These are phyloP conservation scores for Elaeis oleifera DNA, from an alignment of 202 grass and related monocot species.

Conservation along the genomic window DNA sequence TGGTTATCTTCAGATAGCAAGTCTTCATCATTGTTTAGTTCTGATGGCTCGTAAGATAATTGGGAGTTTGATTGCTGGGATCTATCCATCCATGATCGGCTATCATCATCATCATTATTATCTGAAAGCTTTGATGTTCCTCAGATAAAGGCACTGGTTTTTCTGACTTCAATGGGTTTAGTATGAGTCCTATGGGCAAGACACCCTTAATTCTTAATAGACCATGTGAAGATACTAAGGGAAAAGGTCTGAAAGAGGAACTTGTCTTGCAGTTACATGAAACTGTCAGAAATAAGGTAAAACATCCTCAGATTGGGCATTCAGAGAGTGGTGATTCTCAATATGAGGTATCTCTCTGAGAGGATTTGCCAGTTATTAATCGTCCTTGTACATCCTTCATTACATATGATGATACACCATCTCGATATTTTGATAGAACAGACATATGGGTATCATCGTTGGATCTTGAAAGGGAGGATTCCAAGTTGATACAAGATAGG, in stretches of 20 bases:
- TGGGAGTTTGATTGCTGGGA: conserved; percentile 8
- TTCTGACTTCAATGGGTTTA: conserved; percentile 7
- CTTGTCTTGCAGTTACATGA: not conserved
- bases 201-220: conserved; percentile 3
- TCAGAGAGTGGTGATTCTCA: conserved; percentile 27
- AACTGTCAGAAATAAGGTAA: conserved; percentile 9
- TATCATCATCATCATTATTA: conserved; percentile 22
- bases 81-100: conserved; percentile 23
- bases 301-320: conserved; percentile 4
- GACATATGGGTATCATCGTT: conserved; percentile 59
- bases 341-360: conserved; percentile 12
- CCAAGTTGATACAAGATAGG: conserved; percentile 35
- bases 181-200: not conserved
- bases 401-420: conserved; percentile 16
- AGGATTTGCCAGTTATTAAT: conserved; percentile 18
- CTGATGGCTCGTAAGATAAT: conserved; percentile 19
- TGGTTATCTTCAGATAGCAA: conserved; percentile 20
- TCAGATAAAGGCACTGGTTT: conserved; percentile 14
- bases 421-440: conserved; percentile 37
- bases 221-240: not conserved
- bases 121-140: conserved; percentile 8
- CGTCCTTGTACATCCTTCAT: conserved; percentile 22
- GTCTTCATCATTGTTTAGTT: conserved; percentile 23
- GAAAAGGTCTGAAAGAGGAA: not conserved
- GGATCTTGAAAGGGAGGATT: conserved; percentile 51